Conservation (phyloP, 1,139 yeast species). For the Pichia sp. region DNA sequence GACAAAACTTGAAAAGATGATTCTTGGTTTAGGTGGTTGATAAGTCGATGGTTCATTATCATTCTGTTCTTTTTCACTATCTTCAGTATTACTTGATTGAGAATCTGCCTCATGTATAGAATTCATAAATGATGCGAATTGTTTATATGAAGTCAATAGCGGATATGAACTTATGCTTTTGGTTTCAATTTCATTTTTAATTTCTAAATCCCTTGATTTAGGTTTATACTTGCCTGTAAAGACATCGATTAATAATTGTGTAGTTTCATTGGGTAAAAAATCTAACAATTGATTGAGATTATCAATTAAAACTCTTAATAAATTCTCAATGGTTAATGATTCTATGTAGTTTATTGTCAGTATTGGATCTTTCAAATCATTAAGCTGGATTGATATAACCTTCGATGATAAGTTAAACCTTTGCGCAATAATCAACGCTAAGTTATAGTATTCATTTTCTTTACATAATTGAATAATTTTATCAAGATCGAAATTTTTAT, state of each 20-base stretch:
- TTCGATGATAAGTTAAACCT: constrained; percentile 67
- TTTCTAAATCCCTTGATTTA: constrained; percentile 6
- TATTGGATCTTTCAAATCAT: constrained; percentile 58
- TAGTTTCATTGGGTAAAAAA: constrained; percentile 70
- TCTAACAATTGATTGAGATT: constrained; percentile 59
- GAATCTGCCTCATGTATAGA: neutral
- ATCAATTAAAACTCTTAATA: constrained; percentile 56
- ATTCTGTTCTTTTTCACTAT: constrained; percentile 9
- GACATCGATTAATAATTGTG: constrained; percentile 73
- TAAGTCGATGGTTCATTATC: constrained; percentile 51
- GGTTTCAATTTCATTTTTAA: neutral
- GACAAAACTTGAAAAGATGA: constrained; percentile 81
- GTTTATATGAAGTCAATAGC: constrained; percentile 61
- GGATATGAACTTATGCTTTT: constrained; percentile 25
- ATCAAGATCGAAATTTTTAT: constrained; percentile 56
- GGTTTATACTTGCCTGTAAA: constrained; percentile 82
- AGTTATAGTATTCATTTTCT: constrained; percentile 64
- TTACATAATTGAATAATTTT: constrained; percentile 67
- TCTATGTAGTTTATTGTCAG: constrained; percentile 63
- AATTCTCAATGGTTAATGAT: constrained; percentile 71
- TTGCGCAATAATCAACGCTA: constrained; percentile 67
- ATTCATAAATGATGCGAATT: constrained; percentile 59
- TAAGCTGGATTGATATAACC: constrained; percentile 71
- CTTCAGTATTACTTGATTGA: neutral
- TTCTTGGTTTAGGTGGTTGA: constrained; percentile 85